Evolutionary conservation across 192 early-diverging fungal species (phyloP), one percentile per base, ranked within the genome.

Genomic region (Gryganskiella cystojenkinii): DNA sequence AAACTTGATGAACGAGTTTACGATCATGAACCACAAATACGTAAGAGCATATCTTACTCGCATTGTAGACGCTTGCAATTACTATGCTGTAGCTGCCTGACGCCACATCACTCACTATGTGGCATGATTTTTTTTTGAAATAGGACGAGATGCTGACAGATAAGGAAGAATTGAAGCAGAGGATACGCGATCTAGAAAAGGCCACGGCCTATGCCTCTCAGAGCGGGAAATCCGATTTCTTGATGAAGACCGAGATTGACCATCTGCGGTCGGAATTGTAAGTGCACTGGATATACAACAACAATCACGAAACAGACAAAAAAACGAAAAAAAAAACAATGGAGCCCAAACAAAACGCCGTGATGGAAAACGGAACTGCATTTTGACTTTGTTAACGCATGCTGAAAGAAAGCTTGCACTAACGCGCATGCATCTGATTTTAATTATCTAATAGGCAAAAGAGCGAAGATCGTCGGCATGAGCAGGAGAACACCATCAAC

Each of bases 221-320:
- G 68, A 89, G 88, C 28, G 96, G 93, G 20, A 90, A 90, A 76
- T 83, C 89, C 20, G 95, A 98, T 60, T 95, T 95, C 67, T 67
- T 97, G 46, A 84, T 95, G 83, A 82, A 88, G 34, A 86, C 91
- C 24, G 96, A 98, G 79, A 95, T 96, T 64, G 93, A 95, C 35
- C 90, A 90, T 42, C 79, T 98, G 64, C 93, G 93, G 47, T 86
- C 88, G 52, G 93, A 96, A 30, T 75, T 98, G 88, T 94, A 85
- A 81, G 89, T 82, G n/a, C n/a, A n/a, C n/a, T n/a, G n/a, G n/a
- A n/a, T n/a, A n/a, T n/a, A n/a, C n/a, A n/a, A n/a, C n/a, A n/a
- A n/a, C n/a, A n/a, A n/a, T n/a, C n/a, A n/a, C n/a, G n/a, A n/a
- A n/a, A n/a, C n/a, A n/a, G n/a, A n/a, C n/a, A n/a, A n/a, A n/a